Base-by-base conservation (phyloP, 116 monocot genomes). In the Zostera marina region DNA sequence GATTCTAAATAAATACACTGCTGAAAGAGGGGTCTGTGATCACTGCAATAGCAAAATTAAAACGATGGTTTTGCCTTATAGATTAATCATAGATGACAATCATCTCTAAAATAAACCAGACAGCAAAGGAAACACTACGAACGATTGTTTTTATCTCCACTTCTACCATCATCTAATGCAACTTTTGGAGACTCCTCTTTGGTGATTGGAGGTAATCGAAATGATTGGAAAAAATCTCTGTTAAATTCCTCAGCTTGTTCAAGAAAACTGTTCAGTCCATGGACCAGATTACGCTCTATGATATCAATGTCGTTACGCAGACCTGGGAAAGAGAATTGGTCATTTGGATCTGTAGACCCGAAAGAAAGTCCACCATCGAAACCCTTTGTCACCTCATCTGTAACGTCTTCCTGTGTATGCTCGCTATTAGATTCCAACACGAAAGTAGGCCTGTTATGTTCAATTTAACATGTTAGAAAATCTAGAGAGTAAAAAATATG, bases 401-500 rank as follows among this genome's bases (percentile, higher is more conserved):
- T 87, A 5, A 94, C 76, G 41, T 94, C 88, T 22, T 88, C 79
- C 70, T 88, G 84, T 5, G 82, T 85, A 59, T 73, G 70, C 71
- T 94, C 88, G 9, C 77, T 88, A 44, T 72, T 79, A 0, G 88
- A 88, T 65, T 85, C 82, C 64, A 94, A 73, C 22, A 94, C 72
- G 59, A 80, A 82, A 21, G 54, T 20, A 8, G 94, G 88, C 71
- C 94, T 94, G 56, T 26, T 12, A 15, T 11, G 49, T 47, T 15
- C 11, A 32, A 23, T 47, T 43, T 42, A 44, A 11, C 22, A 3
- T 47, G 44, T 19, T 40, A 43, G 43, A 42, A 20, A 17, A 24
- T 57, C 5, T 52, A 32, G 4, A 32, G 5, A 32, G 13, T 55
- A 22, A 11, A n/a, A 22, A 21, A 21, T 7, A 19, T 51, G 20